A percentile compares a stretch with the other conserved stretches of the same genome.
phyloP scores from a whole-genome alignment of 108 stramenopile genomes.

The Cyclotella baltica region DNA sequence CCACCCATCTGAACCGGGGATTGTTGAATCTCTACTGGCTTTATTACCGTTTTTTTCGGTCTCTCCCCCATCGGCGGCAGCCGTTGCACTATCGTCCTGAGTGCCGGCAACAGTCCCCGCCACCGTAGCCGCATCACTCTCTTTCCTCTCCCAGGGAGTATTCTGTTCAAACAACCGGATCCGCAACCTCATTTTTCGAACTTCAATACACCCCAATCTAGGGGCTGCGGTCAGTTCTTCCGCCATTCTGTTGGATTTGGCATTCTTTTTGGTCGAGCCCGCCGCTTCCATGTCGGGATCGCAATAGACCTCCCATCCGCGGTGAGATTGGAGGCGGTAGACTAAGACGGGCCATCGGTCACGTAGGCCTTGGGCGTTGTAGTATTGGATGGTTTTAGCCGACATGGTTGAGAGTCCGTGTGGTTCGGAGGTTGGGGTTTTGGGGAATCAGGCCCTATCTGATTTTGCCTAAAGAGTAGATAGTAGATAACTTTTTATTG shows the following conservation, averaged over 20 bases:
- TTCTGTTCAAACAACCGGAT: constrained; percentile 47
- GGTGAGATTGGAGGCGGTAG: constrained; percentile 44
- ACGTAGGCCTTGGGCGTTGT: constrained; percentile 19
- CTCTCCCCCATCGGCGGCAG: neutral
- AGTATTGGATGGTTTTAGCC: constrained; percentile 4
- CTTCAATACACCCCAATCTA: constrained; percentile 48
- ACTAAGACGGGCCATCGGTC: constrained; percentile 50
- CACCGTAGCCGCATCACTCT: neutral
- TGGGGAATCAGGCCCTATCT: too few relatives aligned
- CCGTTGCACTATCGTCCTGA: constrained; percentile 1
- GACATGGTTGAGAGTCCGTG: neutral
- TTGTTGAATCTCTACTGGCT: constrained; percentile 9
- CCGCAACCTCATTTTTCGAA: constrained; percentile 45
- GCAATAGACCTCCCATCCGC: constrained; percentile 46
- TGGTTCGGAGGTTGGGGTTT: too few relatives aligned
- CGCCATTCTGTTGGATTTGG: neutral
- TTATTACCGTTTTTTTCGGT: neutral
- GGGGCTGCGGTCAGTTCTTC: constrained; percentile 50
- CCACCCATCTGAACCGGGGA: constrained; percentile 49
- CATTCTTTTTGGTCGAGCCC: constrained; percentile 17
- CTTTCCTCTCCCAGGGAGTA: constrained; percentile 15
- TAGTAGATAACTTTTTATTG: too few relatives aligned
- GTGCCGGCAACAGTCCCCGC: neutral
- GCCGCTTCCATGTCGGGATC: constrained; percentile 15
- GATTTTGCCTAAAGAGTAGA: too few relatives aligned